Evolutionary conservation across 768 basidiomycete genomes (phyloP), one percentile per base, ranked within the genome.

Genomic region (Mycena capillaripes): DNA sequence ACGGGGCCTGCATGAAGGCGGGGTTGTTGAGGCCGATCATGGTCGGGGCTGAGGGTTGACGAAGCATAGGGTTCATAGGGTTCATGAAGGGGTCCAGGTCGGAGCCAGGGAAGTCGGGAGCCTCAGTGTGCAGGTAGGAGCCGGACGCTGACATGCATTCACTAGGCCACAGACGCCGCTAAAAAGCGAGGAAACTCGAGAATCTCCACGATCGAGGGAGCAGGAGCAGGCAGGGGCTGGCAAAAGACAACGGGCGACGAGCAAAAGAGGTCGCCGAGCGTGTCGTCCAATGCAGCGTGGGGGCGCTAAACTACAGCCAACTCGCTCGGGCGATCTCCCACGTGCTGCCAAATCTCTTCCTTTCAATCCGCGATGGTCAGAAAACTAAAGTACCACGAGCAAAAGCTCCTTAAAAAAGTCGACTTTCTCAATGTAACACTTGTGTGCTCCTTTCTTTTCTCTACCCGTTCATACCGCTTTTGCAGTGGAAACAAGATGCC

Each of bases 401-500:
- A 97, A 81, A 97, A 93, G 78, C 89, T 98, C 38, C 89, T 97
- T 81, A 97, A 95, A 81, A 97, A 98, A 84, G 97, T 99, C 77
- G 98, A 99, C 83, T 98, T 99, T 82, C 88, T 98, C 71, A 95
- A 94, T 79, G 97, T 96, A 79, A 69, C 3, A 25, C 4, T 14
- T 17, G 10, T 46, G 6, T 55, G 16, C 23, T 85, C 32, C 12
- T 29, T 17, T 27, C 59, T 48, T 44, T 52, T 30, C 30, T 27
- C 40, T 46, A 46, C 8, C 48, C 57, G 61, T 81, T 62, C 32
- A 68, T 56, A 65, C 48, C 71, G 30, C 36, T 48, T 61, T 42
- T 42, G 19, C 81, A 97, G 95, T 99, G 97, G 97, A 99, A 96
- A 84, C 93, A 96, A 84, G 97, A 99, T 90, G 92, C 93, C 17